Evolutionary conservation across 495 filamentous ascomycete genomes (phyloP).

Genomic region (Margaritispora aquatica): DNA sequence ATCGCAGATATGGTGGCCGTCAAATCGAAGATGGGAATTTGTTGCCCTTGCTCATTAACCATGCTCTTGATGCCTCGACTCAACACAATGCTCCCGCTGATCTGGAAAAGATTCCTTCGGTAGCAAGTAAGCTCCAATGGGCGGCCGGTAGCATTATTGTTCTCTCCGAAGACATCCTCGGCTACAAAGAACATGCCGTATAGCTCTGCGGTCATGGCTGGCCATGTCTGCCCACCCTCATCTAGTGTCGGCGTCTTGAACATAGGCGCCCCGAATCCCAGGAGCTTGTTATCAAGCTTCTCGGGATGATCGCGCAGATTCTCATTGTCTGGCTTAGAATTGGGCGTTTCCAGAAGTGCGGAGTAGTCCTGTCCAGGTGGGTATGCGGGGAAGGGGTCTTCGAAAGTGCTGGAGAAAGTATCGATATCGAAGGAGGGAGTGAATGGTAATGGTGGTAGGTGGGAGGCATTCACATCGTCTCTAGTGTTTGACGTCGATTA

Average conservation of each 20-base stretch:
- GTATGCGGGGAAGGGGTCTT: slow-evolving; percentile 63
- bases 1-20: slow-evolving; percentile 76
- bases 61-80: slow-evolving; percentile 66
- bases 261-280: slow-evolving; percentile 69
- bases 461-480: slow-evolving; percentile 33
- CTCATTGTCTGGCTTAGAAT: slow-evolving; percentile 22
- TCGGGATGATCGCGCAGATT: slow-evolving; percentile 21
- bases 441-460: slow-evolving; percentile 41
- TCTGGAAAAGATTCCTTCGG: slow-evolving; percentile 84
- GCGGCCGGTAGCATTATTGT: slow-evolving; percentile 38
- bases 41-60: slow-evolving; percentile 71
- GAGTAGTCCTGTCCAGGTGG: slow-evolving; percentile 42
- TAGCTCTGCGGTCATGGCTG: slow-evolving; percentile 69
- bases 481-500: slow-evolving; percentile 27
- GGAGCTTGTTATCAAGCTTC: slow-evolving; percentile 70
- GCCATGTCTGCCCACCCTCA: slow-evolving; percentile 43
- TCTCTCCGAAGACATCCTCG: slow-evolving; percentile 54
- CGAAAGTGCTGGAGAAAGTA: slow-evolving; percentile 53
- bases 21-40: slow-evolving; percentile 65
- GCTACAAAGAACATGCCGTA: slow-evolving; percentile 96
- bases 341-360: slow-evolving; percentile 16
- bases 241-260: slow-evolving; percentile 66
- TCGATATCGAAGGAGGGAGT: slow-evolving; percentile 48
- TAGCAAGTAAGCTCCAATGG: slow-evolving; percentile 89
- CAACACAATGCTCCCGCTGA: slow-evolving; percentile 73